phyloP scores from a whole-genome alignment of 2,329 filamentous ascomycete species.

The Penicillium sp. region DNA sequence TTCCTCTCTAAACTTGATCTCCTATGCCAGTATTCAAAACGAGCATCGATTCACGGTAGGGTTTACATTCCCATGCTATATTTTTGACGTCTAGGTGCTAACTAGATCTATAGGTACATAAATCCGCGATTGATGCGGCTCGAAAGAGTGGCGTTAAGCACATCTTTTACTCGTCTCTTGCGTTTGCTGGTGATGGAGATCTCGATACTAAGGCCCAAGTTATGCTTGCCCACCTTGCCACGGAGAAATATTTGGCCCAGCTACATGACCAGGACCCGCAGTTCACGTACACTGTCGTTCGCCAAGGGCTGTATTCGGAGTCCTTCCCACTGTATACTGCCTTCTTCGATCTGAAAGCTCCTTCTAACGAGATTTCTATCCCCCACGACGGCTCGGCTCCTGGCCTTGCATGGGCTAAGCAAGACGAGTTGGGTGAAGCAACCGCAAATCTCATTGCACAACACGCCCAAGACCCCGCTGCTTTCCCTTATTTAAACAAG shows the following conservation, averaged over 20 bases:
- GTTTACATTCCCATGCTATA: too few species aligned
- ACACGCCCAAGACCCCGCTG: neutral
- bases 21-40: neutral
- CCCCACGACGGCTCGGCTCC: neutral
- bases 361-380: neutral
- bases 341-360: neutral
- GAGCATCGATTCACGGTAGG: neutral
- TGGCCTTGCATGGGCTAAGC: neutral
- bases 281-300: neutral
- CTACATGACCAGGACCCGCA: neutral
- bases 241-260: neutral
- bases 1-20: neutral
- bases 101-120: neutral
- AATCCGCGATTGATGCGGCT: neutral
- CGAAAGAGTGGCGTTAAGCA: neutral
- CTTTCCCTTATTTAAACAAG: neutral
- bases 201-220: neutral
- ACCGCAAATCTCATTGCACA: neutral
- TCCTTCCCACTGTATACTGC: neutral
- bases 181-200: neutral
- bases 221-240: neutral
- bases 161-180: neutral
- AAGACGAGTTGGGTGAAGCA: neutral
- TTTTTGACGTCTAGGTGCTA: too few species aligned
- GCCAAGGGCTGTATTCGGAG: neutral